Conservation (phyloP, 768 basidiomycete genomes). For the Pisolithus marmoratus region DNA sequence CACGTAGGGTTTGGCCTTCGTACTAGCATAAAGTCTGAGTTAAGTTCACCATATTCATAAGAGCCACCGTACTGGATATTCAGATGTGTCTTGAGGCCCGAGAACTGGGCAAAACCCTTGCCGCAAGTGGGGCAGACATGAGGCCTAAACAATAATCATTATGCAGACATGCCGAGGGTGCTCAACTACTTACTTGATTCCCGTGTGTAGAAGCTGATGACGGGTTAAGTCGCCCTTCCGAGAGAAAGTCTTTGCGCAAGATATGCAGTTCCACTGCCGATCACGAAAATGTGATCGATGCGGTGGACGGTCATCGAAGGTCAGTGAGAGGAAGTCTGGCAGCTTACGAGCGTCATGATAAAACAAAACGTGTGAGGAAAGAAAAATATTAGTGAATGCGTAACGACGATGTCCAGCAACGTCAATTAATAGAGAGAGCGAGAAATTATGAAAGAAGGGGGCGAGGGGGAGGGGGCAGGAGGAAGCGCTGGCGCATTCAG, state of each 20-base stretch:
- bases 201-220: slow-evolving; percentile 47
- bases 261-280: slow-evolving; percentile 33
- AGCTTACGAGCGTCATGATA: slow-evolving; percentile 21
- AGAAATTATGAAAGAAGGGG: slow-evolving; percentile 7
- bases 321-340: not conserved
- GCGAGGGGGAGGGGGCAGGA: not conserved
- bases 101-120: slow-evolving; percentile 53
- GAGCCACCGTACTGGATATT: slow-evolving; percentile 56
- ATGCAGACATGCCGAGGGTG: not conserved
- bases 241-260: slow-evolving; percentile 45
- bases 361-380: not conserved
- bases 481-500: not conserved
- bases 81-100: slow-evolving; percentile 55
- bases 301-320: not conserved
- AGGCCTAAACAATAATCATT: slow-evolving; percentile 34
- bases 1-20: slow-evolving; percentile 43
- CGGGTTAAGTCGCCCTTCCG: slow-evolving; percentile 59
- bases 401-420: slow-evolving; percentile 44
- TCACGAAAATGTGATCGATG: not conserved
- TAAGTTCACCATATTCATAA: not conserved
- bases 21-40: slow-evolving; percentile 31
- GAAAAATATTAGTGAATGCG: slow-evolving; percentile 14
- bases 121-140: slow-evolving; percentile 46
- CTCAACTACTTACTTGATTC: slow-evolving; percentile 37
- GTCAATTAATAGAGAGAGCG: slow-evolving; percentile 22